Evolutionary conservation across 1,284 basidiomycete species (phyloP).

Genomic region (Tilletia setariae): DNA sequence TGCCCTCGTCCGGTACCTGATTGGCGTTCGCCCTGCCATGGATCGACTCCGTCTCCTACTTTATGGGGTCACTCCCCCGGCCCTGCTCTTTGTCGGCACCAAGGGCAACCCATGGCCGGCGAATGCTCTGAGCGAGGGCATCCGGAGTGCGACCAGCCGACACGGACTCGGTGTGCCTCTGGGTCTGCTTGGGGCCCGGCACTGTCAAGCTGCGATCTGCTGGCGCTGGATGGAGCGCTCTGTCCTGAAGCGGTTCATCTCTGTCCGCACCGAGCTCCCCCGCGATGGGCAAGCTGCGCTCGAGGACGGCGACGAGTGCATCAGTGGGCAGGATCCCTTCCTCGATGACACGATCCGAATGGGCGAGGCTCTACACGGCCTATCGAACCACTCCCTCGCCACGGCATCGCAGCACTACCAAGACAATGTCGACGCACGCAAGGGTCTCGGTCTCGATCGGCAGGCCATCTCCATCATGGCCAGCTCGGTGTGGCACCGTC

Average conservation of each 20-base stretch:
- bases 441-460: not conserved
- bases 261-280: not conserved
- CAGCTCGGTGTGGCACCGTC: not conserved
- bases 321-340: not conserved
- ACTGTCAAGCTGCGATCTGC: too few relatives aligned
- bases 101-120: not conserved
- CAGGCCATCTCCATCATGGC: not conserved
- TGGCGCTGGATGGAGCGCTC: not conserved
- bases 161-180: not conserved
- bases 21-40: not conserved
- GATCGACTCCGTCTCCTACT: not conserved
- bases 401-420: not conserved
- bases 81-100: not conserved
- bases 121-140: not conserved
- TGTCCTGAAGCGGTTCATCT: not conserved
- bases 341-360: not conserved
- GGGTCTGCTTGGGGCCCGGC: not conserved
- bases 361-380: not conserved
- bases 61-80: not conserved
- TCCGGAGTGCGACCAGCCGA: not conserved
- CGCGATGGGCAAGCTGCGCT: too few relatives aligned
- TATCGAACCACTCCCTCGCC: not conserved
- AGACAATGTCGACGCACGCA: not conserved
- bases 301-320: not conserved
- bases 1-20: not conserved